Conservation (phyloP, 139 green algal species). For the Desmodesmus armatus region DNA sequence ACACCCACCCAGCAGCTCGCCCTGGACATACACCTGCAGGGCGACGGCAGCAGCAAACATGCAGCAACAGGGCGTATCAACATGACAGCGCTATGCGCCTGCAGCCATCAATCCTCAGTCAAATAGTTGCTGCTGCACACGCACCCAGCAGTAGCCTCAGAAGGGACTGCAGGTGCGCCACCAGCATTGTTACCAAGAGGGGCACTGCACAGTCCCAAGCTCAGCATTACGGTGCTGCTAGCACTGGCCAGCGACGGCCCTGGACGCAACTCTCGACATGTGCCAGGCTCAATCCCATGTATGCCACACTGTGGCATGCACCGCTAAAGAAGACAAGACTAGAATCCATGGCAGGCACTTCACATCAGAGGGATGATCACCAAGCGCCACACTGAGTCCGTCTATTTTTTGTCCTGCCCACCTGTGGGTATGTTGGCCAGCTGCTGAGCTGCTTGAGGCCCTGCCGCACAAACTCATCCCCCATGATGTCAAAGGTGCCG, state of each 20-base stretch:
- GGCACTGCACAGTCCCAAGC: too few relatives aligned
- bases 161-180: background rate
- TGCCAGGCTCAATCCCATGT: too few relatives aligned
- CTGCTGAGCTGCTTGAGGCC: slow-evolving; percentile 89
- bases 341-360: too few relatives aligned
- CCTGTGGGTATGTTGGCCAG: slow-evolving; percentile 94
- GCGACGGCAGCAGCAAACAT: background rate
- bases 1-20: slow-evolving; percentile 86
- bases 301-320: too few relatives aligned
- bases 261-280: too few relatives aligned
- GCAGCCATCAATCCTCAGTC: too few relatives aligned
- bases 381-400: too few relatives aligned
- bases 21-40: slow-evolving; percentile 81
- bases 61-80: background rate
- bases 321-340: too few relatives aligned
- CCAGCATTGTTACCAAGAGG: background rate
- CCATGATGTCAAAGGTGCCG: slow-evolving; percentile 92
- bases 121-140: slow-evolving; percentile 82
- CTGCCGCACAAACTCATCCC: slow-evolving; percentile 81
- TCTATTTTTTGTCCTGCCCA: slow-evolving; percentile 55
- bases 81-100: slow-evolving; percentile 73
- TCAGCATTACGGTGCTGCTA: too few relatives aligned
- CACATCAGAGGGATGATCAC: too few relatives aligned
- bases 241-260: too few relatives aligned
- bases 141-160: slow-evolving; percentile 80